These are phyloP conservation scores for Diaporthe vexans DNA, from an alignment of 2,329 filamentous ascomycete species.

Conservation along the genomic window DNA sequence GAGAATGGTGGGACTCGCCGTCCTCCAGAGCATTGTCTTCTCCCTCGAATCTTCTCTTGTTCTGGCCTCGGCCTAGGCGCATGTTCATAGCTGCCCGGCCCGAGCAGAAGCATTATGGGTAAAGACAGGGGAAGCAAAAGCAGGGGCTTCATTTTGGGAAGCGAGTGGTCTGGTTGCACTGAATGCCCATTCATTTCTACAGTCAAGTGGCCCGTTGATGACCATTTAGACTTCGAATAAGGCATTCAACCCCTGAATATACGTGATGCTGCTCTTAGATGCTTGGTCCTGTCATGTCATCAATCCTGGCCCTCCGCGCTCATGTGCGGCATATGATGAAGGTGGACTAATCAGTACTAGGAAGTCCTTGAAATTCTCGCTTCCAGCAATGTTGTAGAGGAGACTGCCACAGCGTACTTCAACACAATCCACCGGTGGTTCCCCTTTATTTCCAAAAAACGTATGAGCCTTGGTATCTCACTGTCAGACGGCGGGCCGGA, in stretches of 20 bases:
- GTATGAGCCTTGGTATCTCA: conserved; percentile 58
- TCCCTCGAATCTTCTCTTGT: not conserved
- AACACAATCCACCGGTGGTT: conserved; percentile 61
- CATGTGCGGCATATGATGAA: not conserved
- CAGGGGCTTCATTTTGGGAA: not conserved
- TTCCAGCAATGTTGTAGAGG: conserved; percentile 53
- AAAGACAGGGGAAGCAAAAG: not conserved
- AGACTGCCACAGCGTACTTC: conserved; percentile 58
- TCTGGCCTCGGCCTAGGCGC: not conserved
- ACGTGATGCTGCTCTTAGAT: not conserved
- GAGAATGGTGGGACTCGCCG: not conserved
- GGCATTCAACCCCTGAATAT: not conserved
- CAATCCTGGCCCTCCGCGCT: not conserved
- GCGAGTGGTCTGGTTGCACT: not conserved
- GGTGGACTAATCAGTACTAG: conserved; percentile 42
- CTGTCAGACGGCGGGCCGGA: conserved; percentile 60
- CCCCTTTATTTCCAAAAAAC: conserved; percentile 62
- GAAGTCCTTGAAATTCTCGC: conserved; percentile 57
- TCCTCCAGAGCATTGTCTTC: not conserved
- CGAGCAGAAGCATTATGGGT: not conserved
- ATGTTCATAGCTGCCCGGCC: not conserved
- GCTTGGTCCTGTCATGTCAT: not conserved
- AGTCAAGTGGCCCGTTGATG: not conserved
- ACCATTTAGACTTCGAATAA: not conserved
- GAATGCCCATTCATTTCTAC: not conserved